A percentile compares a stretch with the other conserved stretches of the same genome.
These are phyloP conservation scores for Hansenula lynferdii DNA, from an alignment of 1,139 yeast genomes.

Conservation along the genomic window DNA sequence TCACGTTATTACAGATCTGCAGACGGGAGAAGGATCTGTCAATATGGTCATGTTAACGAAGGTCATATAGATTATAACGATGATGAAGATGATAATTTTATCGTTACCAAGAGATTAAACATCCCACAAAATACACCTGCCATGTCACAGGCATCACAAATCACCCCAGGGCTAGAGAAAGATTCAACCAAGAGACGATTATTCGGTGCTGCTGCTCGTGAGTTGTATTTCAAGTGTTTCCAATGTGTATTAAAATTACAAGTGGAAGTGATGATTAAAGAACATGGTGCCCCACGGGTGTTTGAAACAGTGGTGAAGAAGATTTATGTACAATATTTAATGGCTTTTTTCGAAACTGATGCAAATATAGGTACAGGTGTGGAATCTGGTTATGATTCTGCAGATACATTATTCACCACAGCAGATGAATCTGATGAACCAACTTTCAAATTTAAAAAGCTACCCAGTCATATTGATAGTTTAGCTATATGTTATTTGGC, in stretches of 20 bases:
- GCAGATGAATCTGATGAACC: not conserved
- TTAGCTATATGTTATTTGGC: slow-evolving; percentile 36
- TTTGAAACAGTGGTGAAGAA: slow-evolving; percentile 38
- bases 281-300: slow-evolving; percentile 28
- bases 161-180: slow-evolving; percentile 12
- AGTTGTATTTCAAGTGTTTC: slow-evolving; percentile 41
- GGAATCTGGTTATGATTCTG: not conserved
- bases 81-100: slow-evolving; percentile 55
- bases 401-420: not conserved
- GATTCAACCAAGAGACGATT: slow-evolving; percentile 25
- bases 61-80: slow-evolving; percentile 76
- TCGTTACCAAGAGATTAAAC: slow-evolving; percentile 52
- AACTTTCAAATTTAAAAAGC: slow-evolving; percentile 5
- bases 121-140: slow-evolving; percentile 31
- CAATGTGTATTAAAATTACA: slow-evolving; percentile 55
- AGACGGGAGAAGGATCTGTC: slow-evolving; percentile 81
- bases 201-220: slow-evolving; percentile 53
- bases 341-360: not conserved
- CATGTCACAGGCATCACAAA: slow-evolving; percentile 13
- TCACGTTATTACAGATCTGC: slow-evolving; percentile 66
- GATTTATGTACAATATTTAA: not conserved
- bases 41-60: slow-evolving; percentile 84
- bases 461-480: slow-evolving; percentile 26
- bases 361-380: no score
- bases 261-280: slow-evolving; percentile 33